Evolutionary conservation across 441 rosid genomes (phyloP), one percentile per base, ranked within the genome.

Genomic region (Breynia disticha): DNA sequence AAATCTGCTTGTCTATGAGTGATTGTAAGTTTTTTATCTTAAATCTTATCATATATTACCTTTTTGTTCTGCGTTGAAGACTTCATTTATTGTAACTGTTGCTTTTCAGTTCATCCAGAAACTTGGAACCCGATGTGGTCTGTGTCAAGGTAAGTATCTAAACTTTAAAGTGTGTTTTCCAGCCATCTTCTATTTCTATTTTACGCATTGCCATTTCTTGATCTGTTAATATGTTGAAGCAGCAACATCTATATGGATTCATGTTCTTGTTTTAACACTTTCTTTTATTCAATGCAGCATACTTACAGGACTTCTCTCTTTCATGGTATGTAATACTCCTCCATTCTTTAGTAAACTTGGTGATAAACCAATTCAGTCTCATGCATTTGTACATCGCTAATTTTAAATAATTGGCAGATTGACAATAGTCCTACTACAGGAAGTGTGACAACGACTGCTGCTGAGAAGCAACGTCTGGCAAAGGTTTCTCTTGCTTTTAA

Each of bases 91-190:
- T 28, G 48, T 63, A 41, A 41, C 2, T 60, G n/a, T 48, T 59
- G 28, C 66, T 58, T 66, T 73, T 48, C 74, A 93, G 99, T 84
- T 78, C 99, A 93, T 72, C 99, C 99, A 19, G 99, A 93, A 78
- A 89, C 84, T 81, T 93, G 99, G 99, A 93, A 93, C 57, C 99
- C 99, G 3, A 93, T 93, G 97, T 93, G 99, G 97, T 93, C 99
- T 59, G 95, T 83, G 24, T 86, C 97, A 56, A 93, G 99, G 99
- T 93, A 80, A 57, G 21, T 42, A 49, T 28, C 49, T 62, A 44
- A 11, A 12, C 12, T 11, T 49, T 14, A 52, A 28, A 28, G 35
- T 28, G 35, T 28, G 35, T 28, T 28, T 38, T 11, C 19, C 0
- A 5, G 43, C 44, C 16, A 17, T 52, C 16, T 53, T 2, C 1